Conservation (phyloP, 164 flowering plant genomes). For the Magnolia kwangsiensis region DNA sequence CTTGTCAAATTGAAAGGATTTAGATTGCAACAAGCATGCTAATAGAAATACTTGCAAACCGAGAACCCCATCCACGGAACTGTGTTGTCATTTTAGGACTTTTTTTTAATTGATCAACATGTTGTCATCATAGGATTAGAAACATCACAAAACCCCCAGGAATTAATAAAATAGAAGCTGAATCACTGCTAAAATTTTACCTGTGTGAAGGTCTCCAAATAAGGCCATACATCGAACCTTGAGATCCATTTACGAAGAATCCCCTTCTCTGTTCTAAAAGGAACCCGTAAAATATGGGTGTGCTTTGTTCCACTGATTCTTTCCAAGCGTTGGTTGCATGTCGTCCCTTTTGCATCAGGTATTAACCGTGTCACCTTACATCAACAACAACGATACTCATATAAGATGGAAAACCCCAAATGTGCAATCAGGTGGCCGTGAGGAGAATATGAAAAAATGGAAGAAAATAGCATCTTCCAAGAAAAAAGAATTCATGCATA, state of each 20-base stretch:
- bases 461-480: neutral
- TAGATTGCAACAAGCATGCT: neutral
- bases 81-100: neutral
- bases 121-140: neutral
- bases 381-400: conserved; percentile 3
- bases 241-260: conserved; percentile 94
- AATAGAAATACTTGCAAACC: neutral
- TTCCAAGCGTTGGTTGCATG: conserved; percentile 92
- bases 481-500: neutral
- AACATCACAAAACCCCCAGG: neutral
- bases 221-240: conserved; percentile 99
- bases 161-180: conserved; percentile 1
- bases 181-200: conserved; percentile 28
- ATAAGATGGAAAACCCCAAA: conserved; percentile 9
- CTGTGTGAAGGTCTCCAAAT: conserved; percentile 81
- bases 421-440: neutral
- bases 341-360: conserved; percentile 93
- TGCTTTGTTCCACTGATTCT: conserved; percentile 81
- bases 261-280: conserved; percentile 83
- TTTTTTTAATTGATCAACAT: neutral
- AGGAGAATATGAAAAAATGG: neutral
- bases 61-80: neutral
- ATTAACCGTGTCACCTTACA: conserved; percentile 83
- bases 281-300: conserved; percentile 82
- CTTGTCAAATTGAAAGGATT: neutral